Conservation (phyloP, 768 basidiomycete genomes). For the Russula virescens region DNA sequence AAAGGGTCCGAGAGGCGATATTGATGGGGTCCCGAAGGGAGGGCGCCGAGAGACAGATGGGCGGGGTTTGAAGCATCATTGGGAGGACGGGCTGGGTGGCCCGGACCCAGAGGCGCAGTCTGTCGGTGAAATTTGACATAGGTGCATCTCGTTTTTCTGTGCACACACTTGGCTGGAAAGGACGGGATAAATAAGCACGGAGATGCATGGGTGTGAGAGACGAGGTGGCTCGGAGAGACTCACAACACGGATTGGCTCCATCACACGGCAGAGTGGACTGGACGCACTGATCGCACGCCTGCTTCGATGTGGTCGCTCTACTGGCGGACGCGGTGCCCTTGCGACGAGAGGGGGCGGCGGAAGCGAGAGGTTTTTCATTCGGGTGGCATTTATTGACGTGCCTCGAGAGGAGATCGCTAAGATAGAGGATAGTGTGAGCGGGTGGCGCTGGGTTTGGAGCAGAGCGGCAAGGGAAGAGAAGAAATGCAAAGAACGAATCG, state of each 20-base stretch:
- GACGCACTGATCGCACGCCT: conserved; percentile 83
- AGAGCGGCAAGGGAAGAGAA: neutral
- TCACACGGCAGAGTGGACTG: conserved; percentile 71
- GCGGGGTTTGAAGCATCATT: conserved; percentile 10
- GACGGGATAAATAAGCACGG: conserved; percentile 4
- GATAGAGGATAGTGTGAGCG: conserved; percentile 1
- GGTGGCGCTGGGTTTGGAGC: neutral
- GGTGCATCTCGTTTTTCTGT: conserved; percentile 68
- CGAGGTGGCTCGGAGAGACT: conserved; percentile 29
- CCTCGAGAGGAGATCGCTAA: conserved; percentile 76
- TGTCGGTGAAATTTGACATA: conserved; percentile 81
- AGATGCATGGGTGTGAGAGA: neutral
- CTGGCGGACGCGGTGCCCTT: conserved; percentile 64
- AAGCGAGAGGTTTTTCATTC: conserved; percentile 52
- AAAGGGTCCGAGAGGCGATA: conserved; percentile 24
- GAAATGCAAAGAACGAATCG: too few species aligned
- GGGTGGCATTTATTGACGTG: conserved; percentile 88
- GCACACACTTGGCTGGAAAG: conserved; percentile 62
- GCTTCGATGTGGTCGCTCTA: conserved; percentile 72
- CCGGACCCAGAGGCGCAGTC: conserved; percentile 71
- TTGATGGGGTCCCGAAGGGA: conserved; percentile 9
- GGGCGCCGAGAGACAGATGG: conserved; percentile 6
- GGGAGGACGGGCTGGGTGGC: conserved; percentile 40
- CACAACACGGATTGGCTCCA: conserved; percentile 73
- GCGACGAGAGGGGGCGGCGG: conserved; percentile 43